Evolutionary conservation across 2,329 filamentous ascomycete species (phyloP).

Genomic region (Cladophialophora immunda): DNA sequence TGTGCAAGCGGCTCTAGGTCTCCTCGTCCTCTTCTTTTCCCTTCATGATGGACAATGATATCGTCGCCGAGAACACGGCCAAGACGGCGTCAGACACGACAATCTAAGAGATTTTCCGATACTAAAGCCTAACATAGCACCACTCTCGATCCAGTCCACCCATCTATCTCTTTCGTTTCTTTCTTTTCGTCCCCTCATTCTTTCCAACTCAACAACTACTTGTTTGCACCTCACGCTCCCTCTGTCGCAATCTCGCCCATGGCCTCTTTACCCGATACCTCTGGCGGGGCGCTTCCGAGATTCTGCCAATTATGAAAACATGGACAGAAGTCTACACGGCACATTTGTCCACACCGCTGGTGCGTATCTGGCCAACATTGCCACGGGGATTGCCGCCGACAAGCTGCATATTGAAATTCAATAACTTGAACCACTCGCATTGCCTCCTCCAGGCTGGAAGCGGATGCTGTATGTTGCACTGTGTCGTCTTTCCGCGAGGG

Average conservation of each 20-base stretch:
- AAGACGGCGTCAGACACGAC: neutral
- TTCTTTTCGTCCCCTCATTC: neutral
- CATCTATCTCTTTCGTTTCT: neutral
- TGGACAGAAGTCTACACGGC: too few relatives aligned
- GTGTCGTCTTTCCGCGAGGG: too few relatives aligned
- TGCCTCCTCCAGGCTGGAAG: conserved; percentile 86
- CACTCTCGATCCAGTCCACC: neutral
- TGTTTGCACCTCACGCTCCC: neutral
- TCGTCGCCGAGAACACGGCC: neutral
- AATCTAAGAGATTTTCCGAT: too few relatives aligned
- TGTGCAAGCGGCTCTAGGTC: too few relatives aligned
- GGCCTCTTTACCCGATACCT: neutral
- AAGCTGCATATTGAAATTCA: too few relatives aligned
- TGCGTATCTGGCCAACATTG: too few relatives aligned
- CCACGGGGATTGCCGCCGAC: too few relatives aligned
- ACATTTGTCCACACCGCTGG: too few relatives aligned
- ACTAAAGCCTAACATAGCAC: too few relatives aligned
- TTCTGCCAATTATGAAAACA: too few relatives aligned
- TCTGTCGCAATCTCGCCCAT: neutral
- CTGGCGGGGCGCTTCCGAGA: neutral
- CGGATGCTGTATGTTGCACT: too few relatives aligned
- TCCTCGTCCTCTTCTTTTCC: neutral
- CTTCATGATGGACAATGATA: neutral
- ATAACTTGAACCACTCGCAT: conserved; percentile 88
- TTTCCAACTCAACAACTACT: too few relatives aligned